Base-by-base conservation (phyloP, 192 early-diverging fungal genomes). In the Coemansia sp. region DNA sequence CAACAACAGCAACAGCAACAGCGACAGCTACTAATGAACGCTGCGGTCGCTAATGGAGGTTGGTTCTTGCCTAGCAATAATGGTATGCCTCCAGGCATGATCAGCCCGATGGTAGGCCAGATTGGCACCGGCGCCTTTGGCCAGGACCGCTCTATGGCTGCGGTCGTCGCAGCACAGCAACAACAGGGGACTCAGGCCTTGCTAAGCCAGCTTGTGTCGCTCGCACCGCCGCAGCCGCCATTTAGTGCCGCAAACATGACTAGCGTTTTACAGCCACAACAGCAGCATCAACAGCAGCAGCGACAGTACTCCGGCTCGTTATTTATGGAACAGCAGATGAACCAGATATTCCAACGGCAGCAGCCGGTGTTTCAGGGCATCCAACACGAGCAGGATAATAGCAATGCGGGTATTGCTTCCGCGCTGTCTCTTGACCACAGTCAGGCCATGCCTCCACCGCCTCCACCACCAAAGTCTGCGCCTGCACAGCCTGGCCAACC, bases 1-100 rank as follows among this genome's bases (percentile, higher is more conserved):
- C 73, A 66, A 55, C 68, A 62, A 53, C 63, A 62, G 29, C 73
- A 74, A 55, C 68, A 62, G 50, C 63, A 61, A 32, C 38, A 39
- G n/a, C 62, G 21, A 17, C 37, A 42, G 37, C 62, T 42, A 21
- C 62, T 53, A 23, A 15, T 53, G 48, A 66, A 66, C 37, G 64
- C 32, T 17, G n/a, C 42, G 7, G n/a, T 31, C n/a, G 34, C 46
- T 29, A 55, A 55, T 29, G 25, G 51, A 10, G 23, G 7, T 11
- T 55, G 51, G 51, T 29, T 55, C 51, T 10, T 55, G 51, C 27
- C 51, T 4, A 14, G 12, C 23, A 29, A 10, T 10, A 55, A 50
- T 19, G 21, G 51, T 14, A 5, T 55, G 51, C 51, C 51, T 25
- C 51, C n/a, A 12, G 25, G 25, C 11, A 55, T 55, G 51, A 55